These are phyloP conservation scores for Acanthamoeba royreba DNA, from an alignment of 208 protist genomes.

Conservation along the genomic window DNA sequence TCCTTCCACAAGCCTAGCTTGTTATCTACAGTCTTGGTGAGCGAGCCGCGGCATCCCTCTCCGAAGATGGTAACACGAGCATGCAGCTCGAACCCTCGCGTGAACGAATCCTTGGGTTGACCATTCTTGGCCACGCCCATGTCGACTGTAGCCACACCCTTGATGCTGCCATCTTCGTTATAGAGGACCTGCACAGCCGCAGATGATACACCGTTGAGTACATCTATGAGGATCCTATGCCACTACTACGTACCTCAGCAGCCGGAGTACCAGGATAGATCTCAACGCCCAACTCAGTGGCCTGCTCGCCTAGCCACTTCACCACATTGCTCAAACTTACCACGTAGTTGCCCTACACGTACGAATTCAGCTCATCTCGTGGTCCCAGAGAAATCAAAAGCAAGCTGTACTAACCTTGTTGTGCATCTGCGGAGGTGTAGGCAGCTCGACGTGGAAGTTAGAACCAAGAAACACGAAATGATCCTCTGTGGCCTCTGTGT, in stretches of 20 bases:
- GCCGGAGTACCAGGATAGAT: conserved; percentile 94
- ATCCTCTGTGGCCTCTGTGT: conserved; percentile 90
- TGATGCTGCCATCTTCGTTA: conserved; percentile 74
- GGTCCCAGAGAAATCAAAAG: background rate
- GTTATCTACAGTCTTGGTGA: conserved; percentile 89
- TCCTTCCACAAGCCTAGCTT: conserved; percentile 73
- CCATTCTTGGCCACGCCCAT: conserved; percentile 88
- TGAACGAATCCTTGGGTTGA: conserved; percentile 87
- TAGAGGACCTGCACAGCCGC: conserved; percentile 55
- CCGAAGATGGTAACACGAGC: conserved; percentile 94
- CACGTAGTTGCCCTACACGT: conserved; percentile 90
- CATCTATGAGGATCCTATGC: background rate
- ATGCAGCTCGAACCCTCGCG: conserved; percentile 93
- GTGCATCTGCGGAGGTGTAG: conserved; percentile 76
- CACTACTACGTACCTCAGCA: conserved; percentile 72
- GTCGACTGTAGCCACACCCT: conserved; percentile 82
- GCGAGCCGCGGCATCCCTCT: conserved; percentile 95
- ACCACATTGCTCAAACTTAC: conserved; percentile 89
- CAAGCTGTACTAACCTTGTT: conserved; percentile 11
- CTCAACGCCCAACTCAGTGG: conserved; percentile 95
- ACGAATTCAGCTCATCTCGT: conserved; percentile 81
- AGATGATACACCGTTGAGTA: background rate
- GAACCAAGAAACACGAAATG: conserved; percentile 84
- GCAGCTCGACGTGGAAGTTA: conserved; percentile 74
- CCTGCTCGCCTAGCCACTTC: conserved; percentile 92